Evolutionary conservation across 345 rosid genomes (phyloP), one percentile per base, ranked within the genome.

Genomic region (Nasturtium officinale): DNA sequence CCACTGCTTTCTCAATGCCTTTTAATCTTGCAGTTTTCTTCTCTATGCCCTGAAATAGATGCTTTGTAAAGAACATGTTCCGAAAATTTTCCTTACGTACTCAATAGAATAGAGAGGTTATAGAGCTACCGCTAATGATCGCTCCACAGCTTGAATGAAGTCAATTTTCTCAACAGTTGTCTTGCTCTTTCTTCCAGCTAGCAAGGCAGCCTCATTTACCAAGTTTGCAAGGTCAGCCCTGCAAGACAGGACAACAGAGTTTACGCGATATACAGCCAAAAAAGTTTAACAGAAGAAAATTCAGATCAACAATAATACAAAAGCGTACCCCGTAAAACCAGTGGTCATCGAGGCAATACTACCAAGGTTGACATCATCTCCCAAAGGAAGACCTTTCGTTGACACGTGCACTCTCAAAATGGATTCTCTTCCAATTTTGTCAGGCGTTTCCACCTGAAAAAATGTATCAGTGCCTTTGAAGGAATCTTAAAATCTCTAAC

Each of bases 141-240:
- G 87, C 78, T 96, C 98, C 52, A 96, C 91, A 21, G 97, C 99
- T n/a, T 90, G 87, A 82, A 92, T 85, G 76, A 96, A 96, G 84
- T 96, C 99, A 53, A 73, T 65, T 84, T 81, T 92, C 43, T 87
- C 96, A 51, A 96, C 99, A 26, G 83, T 77, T 11, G 55, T 43
- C 87, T 96, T 92, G 80, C 78, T 90, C 64, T 81, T 80, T 71
- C 99, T 87, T 78, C 99, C 98, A 67, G 97, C 99, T 71, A 96
- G 86, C 67, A 96, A 79, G 62, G 99, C 99, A 73, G 99, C 98
- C 83, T 96, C 99, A 64, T 96, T 96, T 56, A 96, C 99, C 78
- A 96, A 60, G 83, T 95, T 95, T 60, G 96, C 98, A 62, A 95
- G 98, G 78, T 95, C 98, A 59, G 99, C 99, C 81, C 99, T 95